Evolutionary conservation across 2,329 filamentous ascomycete species (phyloP), one percentile per base, ranked within the genome.

Genomic region (Xylaria polymorpha): DNA sequence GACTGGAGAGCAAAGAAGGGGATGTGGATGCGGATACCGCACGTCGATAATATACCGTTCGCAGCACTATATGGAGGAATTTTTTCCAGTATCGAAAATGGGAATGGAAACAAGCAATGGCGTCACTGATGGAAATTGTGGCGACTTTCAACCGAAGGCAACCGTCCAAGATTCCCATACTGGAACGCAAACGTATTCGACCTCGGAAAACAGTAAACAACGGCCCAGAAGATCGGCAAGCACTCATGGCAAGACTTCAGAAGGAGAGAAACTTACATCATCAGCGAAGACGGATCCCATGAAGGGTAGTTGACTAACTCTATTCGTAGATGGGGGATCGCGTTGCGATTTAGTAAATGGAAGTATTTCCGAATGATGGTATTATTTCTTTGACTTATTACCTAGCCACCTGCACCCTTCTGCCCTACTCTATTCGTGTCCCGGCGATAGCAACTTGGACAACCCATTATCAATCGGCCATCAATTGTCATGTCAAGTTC

Each of bases 41-140:
- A 67, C 50, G 69, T 64, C 9, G 64, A 69, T 39, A 64, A 25
- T 8, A 43, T 74, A 29, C 66, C 72, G 4, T 74, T 73, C 57
- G 14, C 39, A 9, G 43, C 67, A 14, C 50, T 74, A 12, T 72
- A 72, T 41, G 69, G 61, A 15, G 25, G 25, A 29, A 2, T 29
- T n/a, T n/a, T 48, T 32, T 61, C 61, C 41, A 12, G 64, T 39
- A 50, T 44, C 4, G 20, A 62, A 20, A 35, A 65, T 18, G 29
- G 15, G 9, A 39, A 51, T 18, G 37, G 20, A 20, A 46, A 2
- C 14, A 15, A 43, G 0, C 10, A 12, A 39, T 37, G 37, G n/a
- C n/a, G n/a, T n/a, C n/a, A 7, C 15, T 70, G 29, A 46, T n/a
- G 3, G n/a, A 59, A 22, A 37, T 44, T 22, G 2, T 70, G 41